Conservation (phyloP, 305 asterid species). For the Petunia hybrid region DNA sequence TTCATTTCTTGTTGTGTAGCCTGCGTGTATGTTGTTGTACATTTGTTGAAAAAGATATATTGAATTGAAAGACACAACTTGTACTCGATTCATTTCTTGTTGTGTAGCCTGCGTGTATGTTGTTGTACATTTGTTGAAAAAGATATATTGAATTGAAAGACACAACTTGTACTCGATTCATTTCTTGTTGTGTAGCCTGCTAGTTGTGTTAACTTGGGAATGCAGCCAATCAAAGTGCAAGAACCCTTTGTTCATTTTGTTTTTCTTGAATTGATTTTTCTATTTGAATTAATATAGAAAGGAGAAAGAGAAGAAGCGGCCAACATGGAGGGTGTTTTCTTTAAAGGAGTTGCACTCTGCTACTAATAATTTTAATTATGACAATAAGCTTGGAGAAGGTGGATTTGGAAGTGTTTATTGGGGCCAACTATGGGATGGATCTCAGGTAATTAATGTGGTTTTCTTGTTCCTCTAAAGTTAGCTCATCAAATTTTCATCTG, state of each 20-base stretch:
- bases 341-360: conserved; percentile 92
- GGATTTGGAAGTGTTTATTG: conserved; percentile 97
- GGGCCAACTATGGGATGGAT: conserved; percentile 99
- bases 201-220: background rate
- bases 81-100: background rate
- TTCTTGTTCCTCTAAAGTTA: background rate
- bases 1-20: background rate
- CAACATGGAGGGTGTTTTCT: conserved; percentile 87
- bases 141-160: background rate
- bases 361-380: conserved; percentile 91
- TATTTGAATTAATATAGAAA: conserved; percentile 56
- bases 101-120: background rate
- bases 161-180: background rate
- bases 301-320: conserved; percentile 66
- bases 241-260: background rate
- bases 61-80: background rate
- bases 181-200: background rate
- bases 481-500: background rate
- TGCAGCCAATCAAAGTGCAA: conserved; percentile 9
- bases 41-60: background rate
- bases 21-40: background rate
- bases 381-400: conserved; percentile 99
- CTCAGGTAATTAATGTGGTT: conserved; percentile 63
- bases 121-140: background rate
- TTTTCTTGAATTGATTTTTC: conserved; percentile 26